Percentiles rank a stretch among this genome's conserved stretches.
phyloP scores from a whole-genome alignment of 1,139 yeast species.

The Geotrichum klebahnii region DNA sequence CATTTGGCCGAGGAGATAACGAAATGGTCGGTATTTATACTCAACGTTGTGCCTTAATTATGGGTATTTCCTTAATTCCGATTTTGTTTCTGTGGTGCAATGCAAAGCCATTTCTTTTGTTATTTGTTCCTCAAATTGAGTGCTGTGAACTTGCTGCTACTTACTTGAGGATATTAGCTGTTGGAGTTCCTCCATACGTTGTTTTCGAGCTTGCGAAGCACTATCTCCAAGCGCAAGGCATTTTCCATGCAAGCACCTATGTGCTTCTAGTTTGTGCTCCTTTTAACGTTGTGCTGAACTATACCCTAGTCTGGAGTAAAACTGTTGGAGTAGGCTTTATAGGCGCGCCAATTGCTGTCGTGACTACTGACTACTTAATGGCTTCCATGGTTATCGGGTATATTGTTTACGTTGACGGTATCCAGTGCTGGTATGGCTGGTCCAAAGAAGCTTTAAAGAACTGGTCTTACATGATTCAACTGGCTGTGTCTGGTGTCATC shows the following conservation, averaged over 20 bases:
- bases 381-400: slow-evolving; percentile 51
- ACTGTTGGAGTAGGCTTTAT: slow-evolving; percentile 54
- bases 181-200: slow-evolving; percentile 84
- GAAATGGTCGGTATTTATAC: slow-evolving; percentile 56
- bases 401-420: slow-evolving; percentile 55
- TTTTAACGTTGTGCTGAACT: slow-evolving; percentile 63
- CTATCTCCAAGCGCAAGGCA: slow-evolving; percentile 85
- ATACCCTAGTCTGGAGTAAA: slow-evolving; percentile 75
- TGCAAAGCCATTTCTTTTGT: slow-evolving; percentile 51
- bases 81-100: slow-evolving; percentile 56
- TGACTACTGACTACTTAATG: slow-evolving; percentile 61
- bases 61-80: slow-evolving; percentile 43
- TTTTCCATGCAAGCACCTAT: slow-evolving; percentile 84
- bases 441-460: slow-evolving; percentile 45
- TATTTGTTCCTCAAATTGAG: slow-evolving; percentile 54
- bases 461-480: slow-evolving; percentile 60
- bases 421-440: slow-evolving; percentile 70
- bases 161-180: slow-evolving; percentile 60
- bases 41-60: slow-evolving; percentile 54
- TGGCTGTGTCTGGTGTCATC: slow-evolving; percentile 76
- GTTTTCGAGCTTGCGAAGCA: slow-evolving; percentile 79
- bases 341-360: slow-evolving; percentile 69
- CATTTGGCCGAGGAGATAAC: slow-evolving; percentile 52
- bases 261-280: slow-evolving; percentile 78
- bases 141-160: slow-evolving; percentile 60